A percentile compares a stretch with the other conserved stretches of the same genome.
Conservation (phyloP, 2,329 filamentous ascomycete genomes). For the Hypoxylon sp. region DNA sequence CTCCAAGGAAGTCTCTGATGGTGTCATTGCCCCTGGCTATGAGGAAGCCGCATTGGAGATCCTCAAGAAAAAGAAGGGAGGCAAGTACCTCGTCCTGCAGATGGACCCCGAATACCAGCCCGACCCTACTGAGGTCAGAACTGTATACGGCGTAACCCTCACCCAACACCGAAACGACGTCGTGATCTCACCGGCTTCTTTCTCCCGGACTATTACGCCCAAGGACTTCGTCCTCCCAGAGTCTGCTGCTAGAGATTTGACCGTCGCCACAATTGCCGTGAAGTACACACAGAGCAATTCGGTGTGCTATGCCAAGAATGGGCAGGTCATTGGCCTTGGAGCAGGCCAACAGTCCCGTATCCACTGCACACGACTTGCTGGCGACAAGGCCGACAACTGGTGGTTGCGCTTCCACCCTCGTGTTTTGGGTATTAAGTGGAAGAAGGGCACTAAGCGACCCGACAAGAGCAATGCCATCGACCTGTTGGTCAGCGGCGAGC, state of each 20-base stretch:
- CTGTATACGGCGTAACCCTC: constrained; percentile 90
- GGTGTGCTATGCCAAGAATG: constrained; percentile 95
- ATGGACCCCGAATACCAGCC: constrained; percentile 92
- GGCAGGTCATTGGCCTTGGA: constrained; percentile 93
- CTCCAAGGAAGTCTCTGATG: constrained; percentile 96
- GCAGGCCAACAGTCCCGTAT: constrained; percentile 98
- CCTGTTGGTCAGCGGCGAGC: constrained; percentile 89
- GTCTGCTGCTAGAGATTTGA: constrained; percentile 87
- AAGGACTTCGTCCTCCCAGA: constrained; percentile 85
- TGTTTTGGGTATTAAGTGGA: constrained; percentile 91
- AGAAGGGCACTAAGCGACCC: constrained; percentile 95
- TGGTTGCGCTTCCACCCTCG: constrained; percentile 98
- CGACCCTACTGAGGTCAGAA: constrained; percentile 84
- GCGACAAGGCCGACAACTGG: constrained; percentile 99
- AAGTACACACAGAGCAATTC: constrained; percentile 99
- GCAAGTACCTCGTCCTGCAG: constrained; percentile 95
- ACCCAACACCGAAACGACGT: constrained; percentile 95
- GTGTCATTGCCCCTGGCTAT: constrained; percentile 93
- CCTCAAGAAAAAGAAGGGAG: constrained; percentile 97
- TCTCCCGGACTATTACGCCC: constrained; percentile 87
- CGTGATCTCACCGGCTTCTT: constrained; percentile 86
- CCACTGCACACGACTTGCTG: constrained; percentile 96
- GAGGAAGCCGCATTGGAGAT: constrained; percentile 88
- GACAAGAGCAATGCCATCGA: constrained; percentile 99
- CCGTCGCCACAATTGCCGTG: constrained; percentile 94